A percentile compares a stretch with the other conserved stretches of the same genome.
Conservation (phyloP, 106 monocot species). For the Phalaenopsis aphrodite region DNA sequence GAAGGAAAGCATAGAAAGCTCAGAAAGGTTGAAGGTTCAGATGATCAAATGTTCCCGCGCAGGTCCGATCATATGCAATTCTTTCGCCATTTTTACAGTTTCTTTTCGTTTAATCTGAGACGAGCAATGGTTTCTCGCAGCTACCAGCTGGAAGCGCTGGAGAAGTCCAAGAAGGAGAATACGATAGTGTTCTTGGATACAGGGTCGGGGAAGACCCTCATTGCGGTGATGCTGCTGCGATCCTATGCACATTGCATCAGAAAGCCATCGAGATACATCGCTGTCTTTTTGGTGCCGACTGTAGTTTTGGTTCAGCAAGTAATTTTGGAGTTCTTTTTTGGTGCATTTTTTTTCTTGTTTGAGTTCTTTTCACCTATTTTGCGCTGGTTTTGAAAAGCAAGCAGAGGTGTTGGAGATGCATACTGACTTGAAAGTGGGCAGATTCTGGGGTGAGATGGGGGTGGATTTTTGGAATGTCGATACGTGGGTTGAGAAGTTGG, state of each 20-base stretch:
- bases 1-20: not conserved
- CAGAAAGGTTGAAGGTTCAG: not conserved
- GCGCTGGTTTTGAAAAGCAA: constrained; percentile 23
- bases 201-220: constrained; percentile 60
- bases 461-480: constrained; percentile 47
- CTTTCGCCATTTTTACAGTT: not conserved
- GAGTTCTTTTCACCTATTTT: not conserved
- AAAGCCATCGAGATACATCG: constrained; percentile 33
- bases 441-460: constrained; percentile 65
- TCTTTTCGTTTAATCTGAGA: not conserved
- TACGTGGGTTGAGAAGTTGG: constrained; percentile 31
- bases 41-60: not conserved
- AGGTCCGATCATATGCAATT: not conserved
- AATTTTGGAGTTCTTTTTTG: too few relatives aligned
- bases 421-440: constrained; percentile 46
- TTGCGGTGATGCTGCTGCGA: constrained; percentile 59
- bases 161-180: constrained; percentile 35
- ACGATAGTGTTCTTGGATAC: constrained; percentile 57
- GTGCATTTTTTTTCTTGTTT: not conserved
- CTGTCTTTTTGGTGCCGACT: constrained; percentile 52
- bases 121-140: constrained; percentile 10
- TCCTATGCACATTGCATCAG: constrained; percentile 34
- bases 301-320: constrained; percentile 44
- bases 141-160: constrained; percentile 61
- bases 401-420: constrained; percentile 48